Conservation (phyloP, 2,329 filamentous ascomycete species). For the Aureobasidium pullulans region DNA sequence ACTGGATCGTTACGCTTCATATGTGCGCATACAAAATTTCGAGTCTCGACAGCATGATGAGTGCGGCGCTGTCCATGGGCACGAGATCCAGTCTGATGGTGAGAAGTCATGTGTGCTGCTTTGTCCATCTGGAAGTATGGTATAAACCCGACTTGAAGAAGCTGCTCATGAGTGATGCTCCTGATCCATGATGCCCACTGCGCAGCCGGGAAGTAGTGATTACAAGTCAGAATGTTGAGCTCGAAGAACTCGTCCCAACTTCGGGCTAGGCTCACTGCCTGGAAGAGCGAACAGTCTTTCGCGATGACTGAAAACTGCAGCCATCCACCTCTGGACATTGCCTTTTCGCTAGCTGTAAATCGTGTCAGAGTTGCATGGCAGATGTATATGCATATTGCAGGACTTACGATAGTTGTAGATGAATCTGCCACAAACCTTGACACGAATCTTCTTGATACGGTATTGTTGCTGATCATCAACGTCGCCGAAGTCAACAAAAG, state of each 20-base stretch:
- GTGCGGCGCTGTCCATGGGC: constrained; percentile 27
- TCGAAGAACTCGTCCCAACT: constrained; percentile 47
- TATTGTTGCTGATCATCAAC: constrained; percentile 28
- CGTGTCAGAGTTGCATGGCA: background rate
- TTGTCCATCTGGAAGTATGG: constrained; percentile 29
- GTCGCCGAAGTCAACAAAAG: constrained; percentile 31
- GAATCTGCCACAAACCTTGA: constrained; percentile 41
- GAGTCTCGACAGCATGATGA: constrained; percentile 28
- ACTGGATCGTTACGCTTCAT: constrained; percentile 36
- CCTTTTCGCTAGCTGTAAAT: constrained; percentile 30
- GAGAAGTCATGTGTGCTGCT: constrained; percentile 26
- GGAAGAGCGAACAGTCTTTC: constrained; percentile 39
- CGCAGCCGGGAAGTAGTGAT: constrained; percentile 41
- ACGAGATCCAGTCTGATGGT: constrained; percentile 22
- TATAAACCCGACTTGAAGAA: constrained; percentile 36
- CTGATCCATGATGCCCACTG: constrained; percentile 39
- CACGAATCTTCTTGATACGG: constrained; percentile 33
- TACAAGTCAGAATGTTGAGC: constrained; percentile 38
- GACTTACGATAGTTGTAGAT: constrained; percentile 44
- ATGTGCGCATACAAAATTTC: constrained; percentile 37
- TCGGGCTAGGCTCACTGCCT: constrained; percentile 41
- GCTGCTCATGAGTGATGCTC: constrained; percentile 31
- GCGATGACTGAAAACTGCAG: constrained; percentile 45
- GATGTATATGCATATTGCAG: background rate
- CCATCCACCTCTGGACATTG: constrained; percentile 41